These are phyloP conservation scores for Coemansia sp. DNA, from an alignment of 192 early-diverging fungal species.

Conservation along the genomic window DNA sequence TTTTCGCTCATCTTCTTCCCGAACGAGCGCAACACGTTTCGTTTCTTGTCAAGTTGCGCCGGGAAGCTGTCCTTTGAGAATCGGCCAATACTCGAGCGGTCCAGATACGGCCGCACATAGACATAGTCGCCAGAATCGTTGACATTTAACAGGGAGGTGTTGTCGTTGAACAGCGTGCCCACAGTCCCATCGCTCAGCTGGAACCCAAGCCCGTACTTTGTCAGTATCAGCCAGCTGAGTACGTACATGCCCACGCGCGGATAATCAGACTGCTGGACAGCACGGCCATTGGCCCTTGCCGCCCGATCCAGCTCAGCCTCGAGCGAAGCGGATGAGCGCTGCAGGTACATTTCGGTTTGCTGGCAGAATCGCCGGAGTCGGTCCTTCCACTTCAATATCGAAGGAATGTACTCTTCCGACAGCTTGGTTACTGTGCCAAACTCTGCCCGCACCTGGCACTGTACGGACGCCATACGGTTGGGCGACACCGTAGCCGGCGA, in stretches of 20 bases:
- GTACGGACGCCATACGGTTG: neutral
- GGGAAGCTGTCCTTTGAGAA: slow-evolving; percentile 31
- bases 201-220: slow-evolving; percentile 89
- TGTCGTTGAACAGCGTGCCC: slow-evolving; percentile 90
- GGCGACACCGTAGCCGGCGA: neutral
- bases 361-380: slow-evolving; percentile 34
- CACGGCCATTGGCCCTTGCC: neutral
- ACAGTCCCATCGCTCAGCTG: slow-evolving; percentile 78
- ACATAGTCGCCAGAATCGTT: slow-evolving; percentile 20
- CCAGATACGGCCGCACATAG: slow-evolving; percentile 41
- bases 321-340: slow-evolving; percentile 21
- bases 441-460: slow-evolving; percentile 32
- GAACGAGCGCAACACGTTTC: slow-evolving; percentile 26
- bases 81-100: slow-evolving; percentile 40
- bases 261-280: slow-evolving; percentile 7
- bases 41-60: slow-evolving; percentile 44
- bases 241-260: slow-evolving; percentile 66
- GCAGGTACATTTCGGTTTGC: slow-evolving; percentile 20
- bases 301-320: slow-evolving; percentile 21
- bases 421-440: slow-evolving; percentile 42
- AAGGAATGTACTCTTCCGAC: slow-evolving; percentile 45
- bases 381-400: slow-evolving; percentile 37
- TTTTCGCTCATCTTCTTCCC: slow-evolving; percentile 28
- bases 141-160: slow-evolving; percentile 62
- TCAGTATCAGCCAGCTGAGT: slow-evolving; percentile 81